phyloP scores from a whole-genome alignment of 2,329 filamentous ascomycete genomes.

The Gyromitra esculenta region DNA sequence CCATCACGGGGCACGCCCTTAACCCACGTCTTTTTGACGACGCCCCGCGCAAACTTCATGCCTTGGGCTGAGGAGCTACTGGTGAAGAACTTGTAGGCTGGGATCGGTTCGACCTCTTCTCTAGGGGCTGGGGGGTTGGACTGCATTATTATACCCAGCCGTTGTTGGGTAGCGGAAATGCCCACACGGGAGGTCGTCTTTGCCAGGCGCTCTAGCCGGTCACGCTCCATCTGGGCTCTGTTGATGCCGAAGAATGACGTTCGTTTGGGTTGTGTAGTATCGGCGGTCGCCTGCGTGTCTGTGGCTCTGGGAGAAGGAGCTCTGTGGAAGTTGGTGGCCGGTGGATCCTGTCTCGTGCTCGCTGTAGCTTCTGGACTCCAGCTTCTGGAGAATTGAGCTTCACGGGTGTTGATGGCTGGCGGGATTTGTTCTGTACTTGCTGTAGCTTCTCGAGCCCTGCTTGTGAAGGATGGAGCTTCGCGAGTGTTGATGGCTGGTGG shows the following conservation, averaged over 20 bases:
- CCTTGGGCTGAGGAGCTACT: not conserved
- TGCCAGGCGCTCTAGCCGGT: conserved; percentile 74
- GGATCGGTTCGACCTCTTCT: not conserved
- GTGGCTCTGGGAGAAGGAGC: not conserved
- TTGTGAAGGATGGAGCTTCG: no score
- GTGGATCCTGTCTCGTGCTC: no score
- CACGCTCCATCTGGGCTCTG: conserved; percentile 76
- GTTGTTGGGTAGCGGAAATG: not conserved
- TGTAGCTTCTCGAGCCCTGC: no score
- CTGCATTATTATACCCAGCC: conserved; percentile 5
- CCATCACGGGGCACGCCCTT: conserved; percentile 69
- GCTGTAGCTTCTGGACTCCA: no score
- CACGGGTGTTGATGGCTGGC: no score
- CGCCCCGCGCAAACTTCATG: conserved; percentile 67
- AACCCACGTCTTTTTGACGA: conserved; percentile 84
- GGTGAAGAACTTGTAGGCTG: not conserved
- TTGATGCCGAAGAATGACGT: conserved; percentile 32
- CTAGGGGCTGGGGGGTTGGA: not conserved
- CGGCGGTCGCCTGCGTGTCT: not conserved
- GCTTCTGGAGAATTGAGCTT: no score
- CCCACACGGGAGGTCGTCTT: not conserved
- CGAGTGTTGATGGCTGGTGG: no score
- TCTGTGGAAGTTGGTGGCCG: no score
- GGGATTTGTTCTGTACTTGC: no score
- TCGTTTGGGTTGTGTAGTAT: not conserved